These are phyloP conservation scores for Tricholoma sp. DNA, from an alignment of 768 basidiomycete species.

Conservation along the genomic window DNA sequence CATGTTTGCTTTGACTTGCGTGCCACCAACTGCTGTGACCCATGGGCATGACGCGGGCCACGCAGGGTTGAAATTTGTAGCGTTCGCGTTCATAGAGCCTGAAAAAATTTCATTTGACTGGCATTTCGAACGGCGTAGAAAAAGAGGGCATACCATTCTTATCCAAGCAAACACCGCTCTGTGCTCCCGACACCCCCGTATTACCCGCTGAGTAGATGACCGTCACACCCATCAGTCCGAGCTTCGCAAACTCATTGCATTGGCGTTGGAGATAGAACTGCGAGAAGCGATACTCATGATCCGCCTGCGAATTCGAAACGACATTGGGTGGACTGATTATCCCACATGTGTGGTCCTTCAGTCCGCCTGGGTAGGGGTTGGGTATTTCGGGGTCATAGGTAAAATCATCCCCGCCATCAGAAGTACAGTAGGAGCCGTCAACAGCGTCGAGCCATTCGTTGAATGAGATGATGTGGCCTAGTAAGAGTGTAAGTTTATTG, in stretches of 20 bases:
- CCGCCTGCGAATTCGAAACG: conserved; percentile 35
- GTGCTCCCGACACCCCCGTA: conserved; percentile 32
- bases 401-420: conserved; percentile 28
- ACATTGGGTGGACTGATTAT: conserved; percentile 34
- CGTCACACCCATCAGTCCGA: conserved; percentile 45
- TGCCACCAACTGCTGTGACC: conserved; percentile 42
- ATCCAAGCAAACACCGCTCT: conserved; percentile 30
- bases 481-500: neutral
- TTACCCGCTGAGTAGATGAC: conserved; percentile 39
- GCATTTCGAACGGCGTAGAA: neutral
- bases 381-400: conserved; percentile 28
- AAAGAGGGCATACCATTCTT: conserved; percentile 24
- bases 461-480: conserved; percentile 20
- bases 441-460: conserved; percentile 34
- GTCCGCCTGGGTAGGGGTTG: conserved; percentile 23
- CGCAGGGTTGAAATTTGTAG: conserved; percentile 37
- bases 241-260: conserved; percentile 44
- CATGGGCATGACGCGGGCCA: conserved; percentile 43
- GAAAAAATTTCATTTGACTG: neutral
- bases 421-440: conserved; percentile 30
- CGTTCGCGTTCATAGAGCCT: conserved; percentile 29
- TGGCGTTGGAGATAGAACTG: conserved; percentile 33
- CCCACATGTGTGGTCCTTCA: conserved; percentile 32
- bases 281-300: conserved; percentile 32
- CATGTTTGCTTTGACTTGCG: conserved; percentile 32